Conservation (phyloP, 2,329 filamentous ascomycete species). For the Fusarium sp. region DNA sequence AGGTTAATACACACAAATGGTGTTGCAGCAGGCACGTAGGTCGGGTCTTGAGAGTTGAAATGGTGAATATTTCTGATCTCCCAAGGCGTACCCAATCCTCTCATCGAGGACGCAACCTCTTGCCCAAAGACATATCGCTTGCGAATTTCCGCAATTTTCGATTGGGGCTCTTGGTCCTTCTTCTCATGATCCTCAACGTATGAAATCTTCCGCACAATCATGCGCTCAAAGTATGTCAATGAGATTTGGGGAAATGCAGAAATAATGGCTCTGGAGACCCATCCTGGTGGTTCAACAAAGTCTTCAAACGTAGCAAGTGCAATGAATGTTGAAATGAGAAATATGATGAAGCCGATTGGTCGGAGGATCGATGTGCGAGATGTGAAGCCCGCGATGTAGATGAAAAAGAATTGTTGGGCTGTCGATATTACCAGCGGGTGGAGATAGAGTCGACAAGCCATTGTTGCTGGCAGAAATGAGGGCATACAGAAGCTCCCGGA, state of each 20-base stretch:
- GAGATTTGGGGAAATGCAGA: slow-evolving; percentile 42
- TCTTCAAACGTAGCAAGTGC: slow-evolving; percentile 33
- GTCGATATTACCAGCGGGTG: slow-evolving; percentile 40
- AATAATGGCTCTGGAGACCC: slow-evolving; percentile 38
- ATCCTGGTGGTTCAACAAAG: slow-evolving; percentile 42
- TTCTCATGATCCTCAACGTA: slow-evolving; percentile 17
- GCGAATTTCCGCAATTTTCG: slow-evolving; percentile 2
- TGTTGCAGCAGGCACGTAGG: slow-evolving; percentile 22
- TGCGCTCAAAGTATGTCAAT: slow-evolving; percentile 43
- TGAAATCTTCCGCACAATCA: slow-evolving; percentile 41
- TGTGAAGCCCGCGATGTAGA: slow-evolving; percentile 43
- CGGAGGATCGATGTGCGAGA: slow-evolving; percentile 31
- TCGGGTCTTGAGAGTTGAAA: slow-evolving; percentile 34
- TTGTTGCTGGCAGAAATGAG: slow-evolving; percentile 10
- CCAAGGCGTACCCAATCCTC: slow-evolving; percentile 40
- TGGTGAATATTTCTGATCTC: slow-evolving; percentile 44
- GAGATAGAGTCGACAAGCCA: slow-evolving; percentile 36
- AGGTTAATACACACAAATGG: slow-evolving; percentile 30
- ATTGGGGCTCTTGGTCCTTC: slow-evolving; percentile 11
- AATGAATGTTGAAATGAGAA: slow-evolving; percentile 38
- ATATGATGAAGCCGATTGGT: slow-evolving; percentile 35
- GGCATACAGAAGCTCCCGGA: neutral
- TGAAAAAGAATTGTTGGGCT: slow-evolving; percentile 43
- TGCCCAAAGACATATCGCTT: slow-evolving; percentile 42
- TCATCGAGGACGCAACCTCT: slow-evolving; percentile 42